Conservation (phyloP, 306 rosid species). For the Lathyrus oleraceus region DNA sequence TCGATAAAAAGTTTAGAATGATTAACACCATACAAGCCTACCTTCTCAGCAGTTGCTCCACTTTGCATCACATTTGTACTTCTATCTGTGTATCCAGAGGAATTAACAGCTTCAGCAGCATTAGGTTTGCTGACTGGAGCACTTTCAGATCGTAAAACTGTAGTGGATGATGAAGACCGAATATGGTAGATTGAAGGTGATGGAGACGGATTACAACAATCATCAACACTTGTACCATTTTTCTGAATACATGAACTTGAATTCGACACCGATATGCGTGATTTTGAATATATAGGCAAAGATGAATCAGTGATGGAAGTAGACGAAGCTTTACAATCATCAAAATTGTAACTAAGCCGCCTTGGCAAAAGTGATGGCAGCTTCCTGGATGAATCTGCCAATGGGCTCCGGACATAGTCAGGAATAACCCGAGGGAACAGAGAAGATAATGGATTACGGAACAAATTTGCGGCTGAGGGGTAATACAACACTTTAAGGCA, state of each 20-base stretch:
- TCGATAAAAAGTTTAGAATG: not conserved
- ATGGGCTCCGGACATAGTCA: slow-evolving; percentile 87
- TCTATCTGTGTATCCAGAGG: slow-evolving; percentile 44
- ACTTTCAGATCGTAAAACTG: not conserved
- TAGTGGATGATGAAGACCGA: slow-evolving; percentile 31
- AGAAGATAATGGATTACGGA: slow-evolving; percentile 64
- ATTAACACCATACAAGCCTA: slow-evolving; percentile 34
- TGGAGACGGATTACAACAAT: slow-evolving; percentile 48
- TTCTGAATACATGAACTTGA: slow-evolving; percentile 45
- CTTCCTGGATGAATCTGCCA: slow-evolving; percentile 64
- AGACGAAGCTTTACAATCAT: slow-evolving; percentile 56
- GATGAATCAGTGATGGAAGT: slow-evolving; percentile 55
- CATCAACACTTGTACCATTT: slow-evolving; percentile 54
- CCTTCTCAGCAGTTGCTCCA: slow-evolving; percentile 65
- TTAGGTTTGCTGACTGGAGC: no score
- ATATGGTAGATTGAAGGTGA: slow-evolving; percentile 60
- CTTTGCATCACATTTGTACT: slow-evolving; percentile 41
- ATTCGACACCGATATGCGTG: slow-evolving; percentile 43
- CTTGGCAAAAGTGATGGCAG: slow-evolving; percentile 58
- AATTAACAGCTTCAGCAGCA: slow-evolving; percentile 35
- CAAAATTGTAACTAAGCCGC: slow-evolving; percentile 74
- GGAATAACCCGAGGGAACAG: slow-evolving; percentile 73
- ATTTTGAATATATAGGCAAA: slow-evolving; percentile 65
- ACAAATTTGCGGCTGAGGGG: slow-evolving; percentile 51
- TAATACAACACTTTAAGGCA: slow-evolving; percentile 68